A percentile compares a stretch with the other conserved stretches of the same genome.
These are phyloP conservation scores for Suhomyces sp. DNA, from an alignment of 805 yeast species.

Conservation along the genomic window DNA sequence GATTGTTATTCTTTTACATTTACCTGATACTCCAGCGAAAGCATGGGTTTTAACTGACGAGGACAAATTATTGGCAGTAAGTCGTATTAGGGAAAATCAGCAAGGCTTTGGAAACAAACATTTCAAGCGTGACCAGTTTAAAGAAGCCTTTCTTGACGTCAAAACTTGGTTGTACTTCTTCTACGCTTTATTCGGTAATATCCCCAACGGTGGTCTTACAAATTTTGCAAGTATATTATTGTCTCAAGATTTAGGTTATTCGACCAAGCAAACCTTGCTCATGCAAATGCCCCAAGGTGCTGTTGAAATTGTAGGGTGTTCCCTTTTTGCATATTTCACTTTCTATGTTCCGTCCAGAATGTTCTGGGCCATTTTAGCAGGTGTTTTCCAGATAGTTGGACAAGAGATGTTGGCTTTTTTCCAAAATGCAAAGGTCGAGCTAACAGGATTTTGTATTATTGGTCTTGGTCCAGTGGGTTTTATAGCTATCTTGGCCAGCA, in stretches of 20 bases:
- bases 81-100: conserved; percentile 46
- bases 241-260: conserved; percentile 23
- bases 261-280: conserved; percentile 35
- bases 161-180: conserved; percentile 34
- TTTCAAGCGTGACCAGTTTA: conserved; percentile 36
- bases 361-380: conserved; percentile 23
- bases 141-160: conserved; percentile 34
- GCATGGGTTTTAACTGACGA: conserved; percentile 24
- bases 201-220: conserved; percentile 39
- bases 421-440: conserved; percentile 16
- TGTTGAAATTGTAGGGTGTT: conserved; percentile 41
- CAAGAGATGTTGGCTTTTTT: conserved; percentile 45
- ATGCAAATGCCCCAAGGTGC: conserved; percentile 50
- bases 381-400: conserved; percentile 21
- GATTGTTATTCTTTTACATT: conserved; percentile 41
- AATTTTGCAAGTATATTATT: conserved; percentile 34
- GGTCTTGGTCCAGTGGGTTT: conserved; percentile 28
- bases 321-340: conserved; percentile 25
- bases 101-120: conserved; percentile 44
- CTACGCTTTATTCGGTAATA: conserved; percentile 22
- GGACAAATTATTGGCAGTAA: conserved; percentile 41
- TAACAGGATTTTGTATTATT: conserved; percentile 31
- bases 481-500: conserved; percentile 30
- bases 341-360: conserved; percentile 24
- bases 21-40: conserved; percentile 53